A percentile compares a stretch with the other conserved stretches of the same genome.
These are phyloP conservation scores for Fraxinus velutina DNA, from an alignment of 305 asterid genomes.

Conservation along the genomic window DNA sequence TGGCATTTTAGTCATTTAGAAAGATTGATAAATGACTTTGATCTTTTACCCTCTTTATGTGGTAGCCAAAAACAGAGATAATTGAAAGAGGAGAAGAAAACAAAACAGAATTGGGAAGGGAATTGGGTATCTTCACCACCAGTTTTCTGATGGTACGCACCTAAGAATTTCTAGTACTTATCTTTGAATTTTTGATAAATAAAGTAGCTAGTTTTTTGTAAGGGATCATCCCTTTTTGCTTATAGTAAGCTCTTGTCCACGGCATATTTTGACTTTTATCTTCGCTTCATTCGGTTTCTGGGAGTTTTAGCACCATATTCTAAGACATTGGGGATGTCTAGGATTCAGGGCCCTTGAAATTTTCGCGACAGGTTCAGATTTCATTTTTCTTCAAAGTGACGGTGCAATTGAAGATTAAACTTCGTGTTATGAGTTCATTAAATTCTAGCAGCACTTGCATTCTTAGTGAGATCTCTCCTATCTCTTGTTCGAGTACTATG, in stretches of 20 bases:
- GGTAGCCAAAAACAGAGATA: background rate
- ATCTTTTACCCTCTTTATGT: background rate
- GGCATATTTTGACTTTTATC: background rate
- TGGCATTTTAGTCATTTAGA: background rate
- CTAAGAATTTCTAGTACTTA: too few relatives aligned
- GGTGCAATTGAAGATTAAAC: background rate
- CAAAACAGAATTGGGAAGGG: background rate
- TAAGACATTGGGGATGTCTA: too few relatives aligned
- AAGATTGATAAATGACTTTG: background rate
- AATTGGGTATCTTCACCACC: too few relatives aligned
- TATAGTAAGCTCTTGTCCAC: background rate
- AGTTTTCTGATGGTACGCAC: too few relatives aligned
- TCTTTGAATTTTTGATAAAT: too few relatives aligned
- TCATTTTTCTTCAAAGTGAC: background rate
- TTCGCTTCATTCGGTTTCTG: background rate
- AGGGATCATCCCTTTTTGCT: background rate
- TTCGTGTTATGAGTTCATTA: background rate
- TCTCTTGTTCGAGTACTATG: too few relatives aligned
- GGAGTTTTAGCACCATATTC: background rate
- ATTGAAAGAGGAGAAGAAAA: background rate
- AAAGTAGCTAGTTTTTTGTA: too few relatives aligned
- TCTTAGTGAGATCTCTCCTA: too few relatives aligned
- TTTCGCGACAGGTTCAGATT: background rate
- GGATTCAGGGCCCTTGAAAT: background rate
- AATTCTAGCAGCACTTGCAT: too few relatives aligned